A percentile compares a stretch with the other conserved stretches of the same genome.
Evolutionary conservation across 2,329 filamentous ascomycete genomes (phyloP).

Genomic region (Phialophora tarda): DNA sequence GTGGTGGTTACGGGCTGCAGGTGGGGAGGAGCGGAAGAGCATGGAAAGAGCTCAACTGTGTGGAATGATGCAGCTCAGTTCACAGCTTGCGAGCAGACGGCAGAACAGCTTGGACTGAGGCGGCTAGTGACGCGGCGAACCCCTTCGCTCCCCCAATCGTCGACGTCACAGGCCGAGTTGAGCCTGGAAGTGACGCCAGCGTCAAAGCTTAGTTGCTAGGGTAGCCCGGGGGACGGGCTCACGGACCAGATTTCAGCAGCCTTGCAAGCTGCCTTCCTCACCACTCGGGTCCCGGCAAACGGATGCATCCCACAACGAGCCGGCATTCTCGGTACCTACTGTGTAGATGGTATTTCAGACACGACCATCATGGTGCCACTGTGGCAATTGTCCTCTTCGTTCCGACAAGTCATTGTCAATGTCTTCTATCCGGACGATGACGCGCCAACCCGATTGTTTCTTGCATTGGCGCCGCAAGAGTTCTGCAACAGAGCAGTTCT

Average conservation of each 20-base stretch:
- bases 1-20: neutral
- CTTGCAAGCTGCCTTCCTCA: constrained; percentile 5
- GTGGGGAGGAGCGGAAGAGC: constrained; percentile 7
- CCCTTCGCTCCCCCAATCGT: constrained; percentile 6
- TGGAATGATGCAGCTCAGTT: constrained; percentile 9
- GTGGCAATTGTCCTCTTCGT: constrained; percentile 17
- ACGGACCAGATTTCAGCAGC: neutral
- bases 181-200: constrained; percentile 14
- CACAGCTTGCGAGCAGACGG: constrained; percentile 1
- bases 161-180: constrained; percentile 23
- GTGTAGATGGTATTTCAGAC: neutral
- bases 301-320: neutral
- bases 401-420: neutral
- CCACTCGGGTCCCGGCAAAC: neutral
- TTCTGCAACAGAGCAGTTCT: constrained; percentile 7
- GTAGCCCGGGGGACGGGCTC: neutral
- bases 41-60: constrained; percentile 8
- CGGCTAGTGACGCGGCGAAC: constrained; percentile 11
- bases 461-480: neutral
- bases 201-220: constrained; percentile 16
- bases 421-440: neutral
- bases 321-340: neutral
- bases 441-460: neutral
- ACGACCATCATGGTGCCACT: constrained; percentile 16
- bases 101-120: constrained; percentile 8